phyloP scores from a whole-genome alignment of 129 eudicot genomes.

The Centrapalus pauciflorus region DNA sequence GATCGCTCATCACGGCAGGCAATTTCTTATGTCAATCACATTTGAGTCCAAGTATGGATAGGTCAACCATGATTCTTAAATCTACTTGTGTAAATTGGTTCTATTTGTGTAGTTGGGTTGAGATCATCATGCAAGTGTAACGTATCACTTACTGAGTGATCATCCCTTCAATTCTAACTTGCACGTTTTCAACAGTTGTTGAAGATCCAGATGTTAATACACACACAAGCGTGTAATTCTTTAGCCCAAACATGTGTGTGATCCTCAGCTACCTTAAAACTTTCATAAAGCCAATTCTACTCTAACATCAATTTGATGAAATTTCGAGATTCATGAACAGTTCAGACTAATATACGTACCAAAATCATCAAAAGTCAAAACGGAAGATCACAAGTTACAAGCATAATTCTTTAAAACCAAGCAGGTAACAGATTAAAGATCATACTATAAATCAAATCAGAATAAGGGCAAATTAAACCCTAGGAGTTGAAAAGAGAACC shows the following conservation, averaged over 20 bases:
- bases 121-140: neutral
- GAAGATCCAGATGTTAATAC: neutral
- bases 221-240: neutral
- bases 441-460: neutral
- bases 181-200: neutral
- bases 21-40: neutral
- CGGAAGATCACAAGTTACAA: neutral
- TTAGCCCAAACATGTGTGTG: neutral
- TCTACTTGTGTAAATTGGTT: neutral
- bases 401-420: neutral
- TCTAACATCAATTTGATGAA: neutral
- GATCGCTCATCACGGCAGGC: neutral
- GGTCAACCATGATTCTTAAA: neutral
- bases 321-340: neutral
- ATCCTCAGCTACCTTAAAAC: neutral
- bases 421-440: neutral
- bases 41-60: neutral
- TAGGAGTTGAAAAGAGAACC: conserved; percentile 28
- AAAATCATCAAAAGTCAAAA: neutral
- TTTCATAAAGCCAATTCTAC: neutral
- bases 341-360: neutral
- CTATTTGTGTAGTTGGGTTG: neutral
- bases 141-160: too few species aligned
- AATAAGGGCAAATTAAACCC: conserved; percentile 1
- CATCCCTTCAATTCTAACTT: neutral